Evolutionary conservation across 805 yeast species (phyloP).

Genomic region (Metschnikowia orientalis): DNA sequence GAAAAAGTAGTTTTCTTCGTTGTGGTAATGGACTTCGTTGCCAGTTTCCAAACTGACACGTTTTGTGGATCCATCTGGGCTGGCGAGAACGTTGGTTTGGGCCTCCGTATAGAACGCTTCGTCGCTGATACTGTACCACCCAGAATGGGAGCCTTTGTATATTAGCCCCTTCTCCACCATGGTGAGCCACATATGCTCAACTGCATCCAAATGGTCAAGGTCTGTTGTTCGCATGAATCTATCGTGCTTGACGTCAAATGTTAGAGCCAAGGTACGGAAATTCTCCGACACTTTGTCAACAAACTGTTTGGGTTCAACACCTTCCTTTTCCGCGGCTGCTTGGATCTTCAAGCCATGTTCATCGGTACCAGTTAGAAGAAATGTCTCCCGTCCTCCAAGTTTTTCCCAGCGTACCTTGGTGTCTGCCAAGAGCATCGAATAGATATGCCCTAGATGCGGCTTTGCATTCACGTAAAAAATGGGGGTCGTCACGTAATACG

Average conservation of each 20-base stretch:
- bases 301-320: constrained; percentile 53
- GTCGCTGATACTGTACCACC: constrained; percentile 94
- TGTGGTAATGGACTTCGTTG: constrained; percentile 67
- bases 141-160: constrained; percentile 78
- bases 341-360: constrained; percentile 96
- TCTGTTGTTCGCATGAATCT: constrained; percentile 92
- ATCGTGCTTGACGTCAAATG: constrained; percentile 55
- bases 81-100: constrained; percentile 48
- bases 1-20: constrained; percentile 87
- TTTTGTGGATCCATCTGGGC: constrained; percentile 25
- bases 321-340: constrained; percentile 62
- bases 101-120: constrained; percentile 89
- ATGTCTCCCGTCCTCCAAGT: constrained; percentile 34
- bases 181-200: constrained; percentile 62
- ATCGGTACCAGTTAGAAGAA: constrained; percentile 88
- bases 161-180: constrained; percentile 60
- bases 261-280: constrained; percentile 60
- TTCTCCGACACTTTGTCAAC: constrained; percentile 66
- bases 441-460: constrained; percentile 92
- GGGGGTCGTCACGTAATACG: constrained; percentile 74
- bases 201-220: constrained; percentile 64
- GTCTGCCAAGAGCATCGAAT: constrained; percentile 83
- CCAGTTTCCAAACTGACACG: constrained; percentile 63
- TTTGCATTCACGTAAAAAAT: constrained; percentile 93
- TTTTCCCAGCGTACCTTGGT: constrained; percentile 69